A percentile compares a stretch with the other conserved stretches of the same genome.
Conservation (phyloP, 805 yeast species). For the Kregervanrija delftensis region DNA sequence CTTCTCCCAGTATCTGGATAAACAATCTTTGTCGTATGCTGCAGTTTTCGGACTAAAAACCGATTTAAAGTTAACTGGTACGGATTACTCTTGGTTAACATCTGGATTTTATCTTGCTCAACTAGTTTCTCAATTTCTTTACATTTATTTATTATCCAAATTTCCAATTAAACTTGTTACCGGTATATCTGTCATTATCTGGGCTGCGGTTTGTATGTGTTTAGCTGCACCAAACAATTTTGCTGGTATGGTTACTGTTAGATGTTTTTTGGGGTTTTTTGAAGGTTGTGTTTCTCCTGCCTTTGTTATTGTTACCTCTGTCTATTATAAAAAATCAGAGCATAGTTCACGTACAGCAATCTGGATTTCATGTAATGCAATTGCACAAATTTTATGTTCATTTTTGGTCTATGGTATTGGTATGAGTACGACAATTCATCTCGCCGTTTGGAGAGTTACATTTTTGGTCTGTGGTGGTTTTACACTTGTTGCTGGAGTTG, state of each 20-base stretch:
- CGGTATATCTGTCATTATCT: constrained; percentile 41
- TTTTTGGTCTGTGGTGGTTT: constrained; percentile 53
- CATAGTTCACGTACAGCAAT: constrained; percentile 28
- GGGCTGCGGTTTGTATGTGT: constrained; percentile 56
- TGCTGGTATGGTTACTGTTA: constrained; percentile 38
- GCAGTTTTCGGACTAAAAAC: constrained; percentile 47
- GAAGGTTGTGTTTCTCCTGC: constrained; percentile 54
- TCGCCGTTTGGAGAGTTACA: constrained; percentile 52
- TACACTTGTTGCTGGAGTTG: constrained; percentile 31
- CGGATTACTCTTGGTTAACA: constrained; percentile 27
- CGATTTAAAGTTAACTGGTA: constrained; percentile 43
- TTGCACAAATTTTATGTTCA: constrained; percentile 39
- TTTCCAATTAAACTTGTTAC: constrained; percentile 50
- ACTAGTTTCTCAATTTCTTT: constrained; percentile 42
- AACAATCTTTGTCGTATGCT: constrained; percentile 28
- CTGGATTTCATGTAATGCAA: constrained; percentile 38
- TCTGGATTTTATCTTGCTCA: constrained; percentile 33
- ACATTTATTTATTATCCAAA: constrained; percentile 44
- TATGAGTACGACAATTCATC: constrained; percentile 29
- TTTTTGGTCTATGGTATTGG: constrained; percentile 48
- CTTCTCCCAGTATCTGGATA: constrained; percentile 16
- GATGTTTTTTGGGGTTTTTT: constrained; percentile 43
- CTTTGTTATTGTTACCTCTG: constrained; percentile 46
- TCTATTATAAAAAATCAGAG: constrained; percentile 47
- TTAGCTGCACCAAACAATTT: constrained; percentile 36